These are phyloP conservation scores for Phaeophleospora eucalypticola DNA, from an alignment of 2,329 filamentous ascomycete species.

Conservation along the genomic window DNA sequence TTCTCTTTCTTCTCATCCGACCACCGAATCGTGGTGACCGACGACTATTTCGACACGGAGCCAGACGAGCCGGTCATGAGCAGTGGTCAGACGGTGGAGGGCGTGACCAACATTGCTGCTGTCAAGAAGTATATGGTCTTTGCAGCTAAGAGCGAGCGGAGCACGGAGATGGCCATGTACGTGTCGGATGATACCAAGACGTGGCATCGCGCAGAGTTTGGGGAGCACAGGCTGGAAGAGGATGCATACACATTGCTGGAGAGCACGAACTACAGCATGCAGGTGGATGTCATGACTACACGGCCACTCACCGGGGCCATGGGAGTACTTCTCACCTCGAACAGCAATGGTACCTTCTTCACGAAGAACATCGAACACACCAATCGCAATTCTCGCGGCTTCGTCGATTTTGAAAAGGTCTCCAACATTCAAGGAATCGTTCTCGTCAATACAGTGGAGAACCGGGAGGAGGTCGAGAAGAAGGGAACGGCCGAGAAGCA, in stretches of 20 bases:
- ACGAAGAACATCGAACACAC: conserved; percentile 88
- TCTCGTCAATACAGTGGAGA: conserved; percentile 82
- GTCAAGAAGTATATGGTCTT: conserved; percentile 86
- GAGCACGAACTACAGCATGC: conserved; percentile 96
- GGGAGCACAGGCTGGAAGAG: conserved; percentile 77
- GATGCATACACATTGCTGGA: conserved; percentile 88
- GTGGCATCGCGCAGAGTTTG: conserved; percentile 92
- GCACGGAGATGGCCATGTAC: conserved; percentile 87
- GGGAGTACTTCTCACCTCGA: conserved; percentile 89
- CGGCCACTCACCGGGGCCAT: conserved; percentile 54
- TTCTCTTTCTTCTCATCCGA: conserved; percentile 68
- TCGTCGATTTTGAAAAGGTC: conserved; percentile 94
- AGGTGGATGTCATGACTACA: conserved; percentile 83
- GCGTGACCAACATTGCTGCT: conserved; percentile 74
- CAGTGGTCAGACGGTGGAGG: conserved; percentile 67
- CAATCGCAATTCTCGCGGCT: conserved; percentile 70
- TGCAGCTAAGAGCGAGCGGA: conserved; percentile 72
- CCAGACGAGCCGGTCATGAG: conserved; percentile 71
- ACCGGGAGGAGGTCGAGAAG: conserved; percentile 70
- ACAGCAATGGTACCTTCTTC: conserved; percentile 96
- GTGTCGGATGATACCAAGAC: conserved; percentile 76
- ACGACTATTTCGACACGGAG: conserved; percentile 71
- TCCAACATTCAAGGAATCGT: conserved; percentile 88
- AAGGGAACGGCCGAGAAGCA: conserved; percentile 54
- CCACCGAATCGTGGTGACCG: conserved; percentile 74